These are phyloP conservation scores for Aaosphaeria pasadenensis DNA, from an alignment of 2,329 filamentous ascomycete genomes.

Conservation along the genomic window DNA sequence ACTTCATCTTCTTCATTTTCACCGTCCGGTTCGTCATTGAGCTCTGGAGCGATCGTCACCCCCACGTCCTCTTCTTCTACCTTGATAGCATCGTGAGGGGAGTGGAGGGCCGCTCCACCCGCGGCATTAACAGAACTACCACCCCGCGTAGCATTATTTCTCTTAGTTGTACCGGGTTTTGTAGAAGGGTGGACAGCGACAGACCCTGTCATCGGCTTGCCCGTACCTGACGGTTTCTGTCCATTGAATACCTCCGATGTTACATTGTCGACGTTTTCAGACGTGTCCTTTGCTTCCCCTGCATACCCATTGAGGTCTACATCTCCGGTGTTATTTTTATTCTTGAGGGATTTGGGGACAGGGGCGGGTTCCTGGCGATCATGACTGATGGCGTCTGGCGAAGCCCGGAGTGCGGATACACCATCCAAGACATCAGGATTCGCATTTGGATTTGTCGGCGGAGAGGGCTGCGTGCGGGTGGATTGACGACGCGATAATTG, in stretches of 20 bases:
- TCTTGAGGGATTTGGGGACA: conserved; percentile 6
- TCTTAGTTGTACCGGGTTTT: conserved; percentile 18
- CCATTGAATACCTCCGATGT: conserved; percentile 7
- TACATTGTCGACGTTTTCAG: conserved; percentile 12
- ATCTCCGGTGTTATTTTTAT: conserved; percentile 6
- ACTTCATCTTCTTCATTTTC: conserved; percentile 57
- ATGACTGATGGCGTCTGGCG: conserved; percentile 41
- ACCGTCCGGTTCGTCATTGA: conserved; percentile 40
- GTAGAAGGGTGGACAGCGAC: conserved; percentile 10
- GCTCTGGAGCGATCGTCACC: conserved; percentile 48
- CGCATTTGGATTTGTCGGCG: conserved; percentile 26
- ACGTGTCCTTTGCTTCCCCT: conserved; percentile 12
- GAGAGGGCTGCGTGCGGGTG: conserved; percentile 17
- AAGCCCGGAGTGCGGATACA: conserved; percentile 40
- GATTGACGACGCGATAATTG: conserved; percentile 24
- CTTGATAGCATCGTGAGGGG: conserved; percentile 10
- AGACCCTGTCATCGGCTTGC: conserved; percentile 6
- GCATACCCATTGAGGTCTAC: conserved; percentile 11
- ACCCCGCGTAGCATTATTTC: conserved; percentile 27
- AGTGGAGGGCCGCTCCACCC: conserved; percentile 8
- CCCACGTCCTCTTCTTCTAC: conserved; percentile 17
- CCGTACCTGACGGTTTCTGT: conserved; percentile 1
- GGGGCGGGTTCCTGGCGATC: conserved; percentile 5
- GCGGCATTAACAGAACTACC: conserved; percentile 9
- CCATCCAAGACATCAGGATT: conserved; percentile 44